Evolutionary conservation across 179 eudicot genomes (phyloP).

Genomic region (Beta macrorhiza): DNA sequence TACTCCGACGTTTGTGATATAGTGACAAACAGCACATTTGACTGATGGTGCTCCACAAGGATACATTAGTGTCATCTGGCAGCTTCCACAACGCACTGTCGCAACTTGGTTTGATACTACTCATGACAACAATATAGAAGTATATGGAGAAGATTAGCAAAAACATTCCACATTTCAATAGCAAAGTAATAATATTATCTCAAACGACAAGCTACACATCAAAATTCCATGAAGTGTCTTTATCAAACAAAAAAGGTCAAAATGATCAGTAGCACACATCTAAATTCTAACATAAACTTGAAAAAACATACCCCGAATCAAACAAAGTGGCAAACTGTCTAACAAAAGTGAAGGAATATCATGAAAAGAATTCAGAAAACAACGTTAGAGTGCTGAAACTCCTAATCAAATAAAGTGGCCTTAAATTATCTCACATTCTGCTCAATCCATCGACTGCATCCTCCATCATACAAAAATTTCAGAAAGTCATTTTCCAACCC

Average conservation of each 20-base stretch:
- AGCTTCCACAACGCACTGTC: constrained; percentile 47
- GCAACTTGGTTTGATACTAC: constrained; percentile 60
- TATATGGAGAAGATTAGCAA: constrained; percentile 1
- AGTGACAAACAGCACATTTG: constrained; percentile 85
- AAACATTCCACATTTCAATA: neutral
- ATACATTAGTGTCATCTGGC: constrained; percentile 61
- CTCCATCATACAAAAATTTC: neutral
- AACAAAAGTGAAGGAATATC: no score
- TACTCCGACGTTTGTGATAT: constrained; percentile 67
- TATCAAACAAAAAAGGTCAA: neutral
- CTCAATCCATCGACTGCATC: neutral
- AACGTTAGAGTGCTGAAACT: neutral
- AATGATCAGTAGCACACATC: neutral
- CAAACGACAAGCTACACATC: neutral
- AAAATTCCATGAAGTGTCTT: neutral
- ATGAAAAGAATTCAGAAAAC: neutral
- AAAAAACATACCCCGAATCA: neutral
- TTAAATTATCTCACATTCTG: neutral
- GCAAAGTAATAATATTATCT: neutral
- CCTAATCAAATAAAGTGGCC: neutral
- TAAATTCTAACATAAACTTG: neutral
- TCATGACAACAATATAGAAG: constrained; percentile 23
- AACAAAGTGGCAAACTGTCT: no score
- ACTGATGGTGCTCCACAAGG: constrained; percentile 76
- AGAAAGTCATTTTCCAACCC: neutral